Evolutionary conservation across 2,329 filamentous ascomycete species (phyloP).

Genomic region (Trichoderma sp.): DNA sequence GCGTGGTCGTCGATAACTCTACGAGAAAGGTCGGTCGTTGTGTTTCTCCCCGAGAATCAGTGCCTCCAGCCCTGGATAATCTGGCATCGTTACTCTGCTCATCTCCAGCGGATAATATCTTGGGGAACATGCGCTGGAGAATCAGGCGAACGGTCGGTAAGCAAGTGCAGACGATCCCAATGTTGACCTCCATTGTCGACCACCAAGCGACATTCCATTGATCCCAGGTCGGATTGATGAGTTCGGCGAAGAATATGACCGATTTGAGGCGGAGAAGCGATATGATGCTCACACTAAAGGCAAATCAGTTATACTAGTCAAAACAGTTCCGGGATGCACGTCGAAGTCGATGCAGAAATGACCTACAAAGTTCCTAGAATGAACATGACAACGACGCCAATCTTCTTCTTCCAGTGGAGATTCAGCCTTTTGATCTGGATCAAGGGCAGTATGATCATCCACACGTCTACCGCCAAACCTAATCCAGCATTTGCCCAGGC

Average conservation of each 20-base stretch:
- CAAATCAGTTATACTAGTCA: neutral
- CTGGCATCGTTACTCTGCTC: neutral
- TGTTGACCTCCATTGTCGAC: conserved; percentile 38
- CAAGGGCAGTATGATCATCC: conserved; percentile 43
- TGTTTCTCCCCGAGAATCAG: neutral
- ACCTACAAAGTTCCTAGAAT: conserved; percentile 42
- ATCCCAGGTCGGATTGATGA: conserved; percentile 33
- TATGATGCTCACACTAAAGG: conserved; percentile 32
- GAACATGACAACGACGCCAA: conserved; percentile 44
- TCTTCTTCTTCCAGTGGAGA: conserved; percentile 42
- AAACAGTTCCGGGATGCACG: neutral
- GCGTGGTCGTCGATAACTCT: neutral
- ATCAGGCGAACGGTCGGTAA: conserved; percentile 35
- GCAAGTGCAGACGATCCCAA: conserved; percentile 38
- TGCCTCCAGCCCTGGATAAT: neutral
- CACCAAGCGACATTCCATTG: conserved; percentile 33
- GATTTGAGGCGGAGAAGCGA: conserved; percentile 33
- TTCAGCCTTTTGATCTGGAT: conserved; percentile 37
- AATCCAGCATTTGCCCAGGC: conserved; percentile 44
- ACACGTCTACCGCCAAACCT: conserved; percentile 43
- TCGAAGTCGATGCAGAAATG: too few species aligned
- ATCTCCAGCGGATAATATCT: neutral
- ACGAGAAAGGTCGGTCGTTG: neutral
- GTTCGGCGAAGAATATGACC: conserved; percentile 30
- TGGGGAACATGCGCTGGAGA: conserved; percentile 30